These are phyloP conservation scores for Aspergillus alliaceus DNA, from an alignment of 2,329 filamentous ascomycete species.

Conservation along the genomic window DNA sequence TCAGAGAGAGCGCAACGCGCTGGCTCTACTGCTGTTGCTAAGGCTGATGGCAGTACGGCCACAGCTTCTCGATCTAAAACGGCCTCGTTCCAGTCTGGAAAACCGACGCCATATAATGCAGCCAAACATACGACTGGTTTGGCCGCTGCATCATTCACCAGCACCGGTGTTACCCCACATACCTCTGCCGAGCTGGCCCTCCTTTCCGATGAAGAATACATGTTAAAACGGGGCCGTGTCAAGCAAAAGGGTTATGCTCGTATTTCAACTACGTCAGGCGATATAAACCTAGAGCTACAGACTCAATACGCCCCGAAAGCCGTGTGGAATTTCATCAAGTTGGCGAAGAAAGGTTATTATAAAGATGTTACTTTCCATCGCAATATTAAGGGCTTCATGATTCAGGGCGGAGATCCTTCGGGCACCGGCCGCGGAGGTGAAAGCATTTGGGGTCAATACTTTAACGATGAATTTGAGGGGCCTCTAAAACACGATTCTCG, in stretches of 20 bases:
- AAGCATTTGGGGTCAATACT: slow-evolving; percentile 92
- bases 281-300: slow-evolving; percentile 84
- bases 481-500: slow-evolving; percentile 79
- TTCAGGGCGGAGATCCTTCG: slow-evolving; percentile 92
- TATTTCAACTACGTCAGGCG: slow-evolving; percentile 81
- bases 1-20: slow-evolving; percentile 64
- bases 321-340: slow-evolving; percentile 93
- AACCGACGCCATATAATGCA: slow-evolving; percentile 69
- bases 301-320: slow-evolving; percentile 89
- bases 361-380: slow-evolving; percentile 81
- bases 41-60: slow-evolving; percentile 17
- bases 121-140: slow-evolving; percentile 86
- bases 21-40: slow-evolving; percentile 52
- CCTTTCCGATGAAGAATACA: slow-evolving; percentile 91
- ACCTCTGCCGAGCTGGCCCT: slow-evolving; percentile 84
- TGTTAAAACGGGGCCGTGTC: slow-evolving; percentile 85
- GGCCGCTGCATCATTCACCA: slow-evolving; percentile 92
- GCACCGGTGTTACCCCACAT: slow-evolving; percentile 87
- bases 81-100: slow-evolving; percentile 28
- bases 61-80: slow-evolving; percentile 20
- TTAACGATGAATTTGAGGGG: slow-evolving; percentile 89
- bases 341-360: slow-evolving; percentile 90
- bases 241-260: slow-evolving; percentile 89
- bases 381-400: slow-evolving; percentile 96
- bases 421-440: slow-evolving; percentile 88